A percentile compares a stretch with the other conserved stretches of the same genome.
These are phyloP conservation scores for Hysterium pulicare DNA, from an alignment of 2,329 filamentous ascomycete species.

Conservation along the genomic window DNA sequence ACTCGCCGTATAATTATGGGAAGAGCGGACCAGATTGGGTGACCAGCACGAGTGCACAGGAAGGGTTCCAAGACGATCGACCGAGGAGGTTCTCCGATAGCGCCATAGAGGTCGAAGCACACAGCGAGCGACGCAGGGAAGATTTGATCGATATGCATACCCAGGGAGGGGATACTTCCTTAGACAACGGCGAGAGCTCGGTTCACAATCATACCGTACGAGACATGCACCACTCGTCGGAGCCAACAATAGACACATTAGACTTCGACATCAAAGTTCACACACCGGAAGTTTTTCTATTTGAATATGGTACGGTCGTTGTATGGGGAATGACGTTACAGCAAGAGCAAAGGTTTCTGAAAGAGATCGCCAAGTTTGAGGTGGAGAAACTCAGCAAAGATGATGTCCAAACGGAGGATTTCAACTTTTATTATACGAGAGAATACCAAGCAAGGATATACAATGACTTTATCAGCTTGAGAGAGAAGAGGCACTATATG, in stretches of 20 bases:
- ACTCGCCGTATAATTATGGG: conserved; percentile 84
- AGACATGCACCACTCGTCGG: conserved; percentile 5
- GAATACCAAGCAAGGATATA: conserved; percentile 99
- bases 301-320: conserved; percentile 95
- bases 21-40: conserved; percentile 41
- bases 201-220: conserved; percentile 4
- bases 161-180: conserved; percentile 27
- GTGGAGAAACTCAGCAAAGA: conserved; percentile 82
- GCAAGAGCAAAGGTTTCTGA: conserved; percentile 86
- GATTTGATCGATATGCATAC: conserved; percentile 62
- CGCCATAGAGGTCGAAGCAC: conserved; percentile 64
- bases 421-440: conserved; percentile 98
- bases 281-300: conserved; percentile 91
- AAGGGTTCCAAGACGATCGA: conserved; percentile 20
- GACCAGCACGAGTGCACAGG: conserved; percentile 28
- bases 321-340: conserved; percentile 96
- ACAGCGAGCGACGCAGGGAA: conserved; percentile 54
- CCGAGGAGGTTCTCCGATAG: conserved; percentile 73
- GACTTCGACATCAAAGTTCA: conserved; percentile 88
- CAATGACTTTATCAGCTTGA: conserved; percentile 95
- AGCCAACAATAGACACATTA: conserved; percentile 43
- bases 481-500: conserved; percentile 97
- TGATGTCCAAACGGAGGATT: conserved; percentile 92
- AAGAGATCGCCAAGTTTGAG: conserved; percentile 93
- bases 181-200: conserved; percentile 22